These are phyloP conservation scores for Elongisporangium senticosum DNA, from an alignment of 352 stramenopile species.

Conservation along the genomic window DNA sequence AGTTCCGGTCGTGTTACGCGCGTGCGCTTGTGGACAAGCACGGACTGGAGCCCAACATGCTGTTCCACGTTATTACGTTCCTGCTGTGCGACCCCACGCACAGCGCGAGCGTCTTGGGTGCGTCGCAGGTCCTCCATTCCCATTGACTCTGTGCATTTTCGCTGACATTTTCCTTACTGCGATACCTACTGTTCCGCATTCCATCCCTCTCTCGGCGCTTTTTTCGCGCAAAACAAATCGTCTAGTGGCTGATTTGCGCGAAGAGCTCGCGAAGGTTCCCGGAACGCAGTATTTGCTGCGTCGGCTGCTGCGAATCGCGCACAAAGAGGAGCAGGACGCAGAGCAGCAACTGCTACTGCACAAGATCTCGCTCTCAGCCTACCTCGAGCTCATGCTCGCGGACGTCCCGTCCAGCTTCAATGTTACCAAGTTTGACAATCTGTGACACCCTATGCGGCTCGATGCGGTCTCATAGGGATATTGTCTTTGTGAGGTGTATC, in stretches of 20 bases:
- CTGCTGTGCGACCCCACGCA: conserved; percentile 90
- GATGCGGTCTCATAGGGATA: not conserved
- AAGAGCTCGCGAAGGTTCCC: not conserved
- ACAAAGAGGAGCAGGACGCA: conserved; percentile 32
- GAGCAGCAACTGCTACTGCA: conserved; percentile 44
- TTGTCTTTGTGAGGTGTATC: not conserved
- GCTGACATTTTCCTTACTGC: not conserved
- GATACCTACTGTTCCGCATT: not conserved
- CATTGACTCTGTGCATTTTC: not conserved
- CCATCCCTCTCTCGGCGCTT: not conserved
- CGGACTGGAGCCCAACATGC: conserved; percentile 88
- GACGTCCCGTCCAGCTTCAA: conserved; percentile 33
- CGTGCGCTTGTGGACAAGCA: conserved; percentile 88
- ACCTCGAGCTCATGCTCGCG: conserved; percentile 34
- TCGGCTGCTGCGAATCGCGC: conserved; percentile 37
- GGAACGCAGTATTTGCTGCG: conserved; percentile 9
- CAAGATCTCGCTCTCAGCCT: conserved; percentile 44
- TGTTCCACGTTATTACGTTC: conserved; percentile 95
- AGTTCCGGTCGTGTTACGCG: conserved; percentile 91
- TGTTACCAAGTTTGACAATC: not conserved
- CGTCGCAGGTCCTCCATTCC: not conserved
- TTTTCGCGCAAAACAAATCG: conserved; percentile 6
- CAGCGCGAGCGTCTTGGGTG: conserved; percentile 84
- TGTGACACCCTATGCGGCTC: conserved; percentile 3
- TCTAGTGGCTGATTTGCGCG: conserved; percentile 1